Conservation (phyloP, 2,329 filamentous ascomycete genomes). For the Nannizzia gypsea region DNA sequence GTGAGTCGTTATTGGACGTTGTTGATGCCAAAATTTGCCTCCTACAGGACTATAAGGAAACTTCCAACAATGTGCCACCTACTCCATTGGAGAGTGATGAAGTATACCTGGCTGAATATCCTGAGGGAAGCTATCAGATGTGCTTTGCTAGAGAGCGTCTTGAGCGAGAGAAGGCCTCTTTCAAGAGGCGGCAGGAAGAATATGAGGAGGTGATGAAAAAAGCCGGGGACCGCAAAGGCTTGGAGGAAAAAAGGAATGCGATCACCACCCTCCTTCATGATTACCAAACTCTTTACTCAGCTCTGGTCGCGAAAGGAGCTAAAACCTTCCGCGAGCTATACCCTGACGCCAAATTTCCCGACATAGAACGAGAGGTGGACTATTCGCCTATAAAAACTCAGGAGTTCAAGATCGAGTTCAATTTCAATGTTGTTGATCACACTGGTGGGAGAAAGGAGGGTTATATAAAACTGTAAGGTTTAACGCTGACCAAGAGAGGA, state of each 20-base stretch:
- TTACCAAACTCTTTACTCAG: constrained; percentile 37
- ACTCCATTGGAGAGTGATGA: constrained; percentile 4
- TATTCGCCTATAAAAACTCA: not conserved
- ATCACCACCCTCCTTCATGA: not conserved
- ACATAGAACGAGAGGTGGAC: no score
- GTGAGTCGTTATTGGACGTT: constrained; percentile 8
- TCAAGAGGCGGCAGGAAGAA: not conserved
- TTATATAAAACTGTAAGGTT: constrained; percentile 4
- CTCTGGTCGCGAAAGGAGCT: constrained; percentile 47
- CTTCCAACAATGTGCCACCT: not conserved
- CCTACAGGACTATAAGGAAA: not conserved
- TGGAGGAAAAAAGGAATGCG: not conserved
- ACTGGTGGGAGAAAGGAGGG: not conserved
- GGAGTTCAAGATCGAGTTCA: not conserved
- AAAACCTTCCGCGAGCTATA: constrained; percentile 57
- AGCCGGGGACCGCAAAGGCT: not conserved
- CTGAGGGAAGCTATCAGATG: not conserved
- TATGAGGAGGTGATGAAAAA: not conserved
- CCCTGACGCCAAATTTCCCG: constrained; percentile 4
- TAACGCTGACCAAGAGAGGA: not conserved
- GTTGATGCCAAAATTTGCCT: not conserved
- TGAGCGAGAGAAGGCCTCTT: not conserved
- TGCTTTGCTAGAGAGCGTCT: not conserved
- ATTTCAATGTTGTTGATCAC: not conserved
- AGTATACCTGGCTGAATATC: constrained; percentile 3